phyloP scores from a whole-genome alignment of 352 stramenopile genomes.

The Phytophthora meadii region DNA sequence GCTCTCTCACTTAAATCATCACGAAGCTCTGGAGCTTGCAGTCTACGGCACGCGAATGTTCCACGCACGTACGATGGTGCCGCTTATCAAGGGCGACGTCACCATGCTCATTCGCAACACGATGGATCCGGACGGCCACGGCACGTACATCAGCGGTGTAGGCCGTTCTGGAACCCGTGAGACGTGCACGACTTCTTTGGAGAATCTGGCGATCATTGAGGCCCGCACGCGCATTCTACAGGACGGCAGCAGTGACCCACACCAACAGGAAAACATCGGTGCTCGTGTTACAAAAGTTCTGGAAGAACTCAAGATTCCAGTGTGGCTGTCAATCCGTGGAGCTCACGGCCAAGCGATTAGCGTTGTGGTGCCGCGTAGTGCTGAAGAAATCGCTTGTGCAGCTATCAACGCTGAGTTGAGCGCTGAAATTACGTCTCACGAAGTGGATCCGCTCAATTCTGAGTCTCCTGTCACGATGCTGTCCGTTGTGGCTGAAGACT shows the following conservation, averaged over 20 bases:
- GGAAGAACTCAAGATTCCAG: constrained; percentile 65
- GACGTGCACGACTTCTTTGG: constrained; percentile 85
- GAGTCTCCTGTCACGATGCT: constrained; percentile 84
- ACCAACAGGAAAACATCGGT: constrained; percentile 73
- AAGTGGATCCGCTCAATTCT: constrained; percentile 76
- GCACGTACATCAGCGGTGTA: constrained; percentile 81
- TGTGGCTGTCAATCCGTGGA: constrained; percentile 84
- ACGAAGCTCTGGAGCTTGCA: constrained; percentile 82
- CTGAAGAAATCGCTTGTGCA: constrained; percentile 39
- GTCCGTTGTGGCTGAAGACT: constrained; percentile 82
- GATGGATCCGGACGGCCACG: constrained; percentile 79
- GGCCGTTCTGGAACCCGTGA: constrained; percentile 62
- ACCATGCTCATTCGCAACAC: constrained; percentile 89
- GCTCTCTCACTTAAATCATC: constrained; percentile 79
- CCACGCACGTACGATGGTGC: constrained; percentile 86
- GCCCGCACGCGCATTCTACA: constrained; percentile 82
- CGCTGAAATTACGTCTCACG: constrained; percentile 65
- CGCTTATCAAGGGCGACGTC: constrained; percentile 79
- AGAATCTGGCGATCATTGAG: constrained; percentile 84
- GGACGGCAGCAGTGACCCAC: constrained; percentile 55
- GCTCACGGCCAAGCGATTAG: constrained; percentile 85
- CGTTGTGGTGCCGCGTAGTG: constrained; percentile 64
- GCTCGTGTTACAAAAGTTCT: constrained; percentile 78
- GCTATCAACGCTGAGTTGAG: constrained; percentile 68
- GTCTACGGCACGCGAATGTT: constrained; percentile 89